These are phyloP conservation scores for Pichia kudriavzevii DNA, from an alignment of 1,139 yeast genomes.

Conservation along the genomic window DNA sequence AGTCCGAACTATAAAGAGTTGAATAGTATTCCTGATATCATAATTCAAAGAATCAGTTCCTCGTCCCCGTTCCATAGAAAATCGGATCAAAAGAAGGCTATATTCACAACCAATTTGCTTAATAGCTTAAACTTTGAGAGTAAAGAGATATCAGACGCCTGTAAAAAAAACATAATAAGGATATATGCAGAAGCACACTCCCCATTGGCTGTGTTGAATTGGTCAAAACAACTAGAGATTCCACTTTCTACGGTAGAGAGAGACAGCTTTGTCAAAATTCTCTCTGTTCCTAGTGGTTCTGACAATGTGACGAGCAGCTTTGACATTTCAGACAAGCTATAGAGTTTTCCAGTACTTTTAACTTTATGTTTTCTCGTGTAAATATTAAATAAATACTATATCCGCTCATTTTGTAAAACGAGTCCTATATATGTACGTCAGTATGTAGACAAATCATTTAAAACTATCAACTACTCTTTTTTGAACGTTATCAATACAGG, in stretches of 20 bases:
- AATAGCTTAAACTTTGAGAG: constrained; percentile 2
- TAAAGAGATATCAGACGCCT: constrained; percentile 9
- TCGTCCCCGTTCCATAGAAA: constrained; percentile 3
- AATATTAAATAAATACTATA: not conserved
- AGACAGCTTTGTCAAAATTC: not conserved
- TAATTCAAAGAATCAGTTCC: constrained; percentile 6
- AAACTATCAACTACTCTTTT: constrained; percentile 38
- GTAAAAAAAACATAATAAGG: constrained; percentile 9
- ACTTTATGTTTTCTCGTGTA: not conserved
- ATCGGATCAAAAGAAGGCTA: constrained; percentile 6
- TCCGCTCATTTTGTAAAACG: not conserved
- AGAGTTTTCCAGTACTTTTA: too few relatives aligned
- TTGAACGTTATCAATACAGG: constrained; percentile 55
- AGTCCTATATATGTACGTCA: constrained; percentile 8
- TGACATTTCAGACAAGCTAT: constrained; percentile 10
- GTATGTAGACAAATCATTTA: too few relatives aligned
- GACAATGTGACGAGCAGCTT: constrained; percentile 2
- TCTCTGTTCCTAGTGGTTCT: not conserved
- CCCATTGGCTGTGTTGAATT: constrained; percentile 20
- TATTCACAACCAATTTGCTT: constrained; percentile 10
- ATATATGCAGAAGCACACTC: constrained; percentile 19
- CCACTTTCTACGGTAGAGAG: constrained; percentile 12
- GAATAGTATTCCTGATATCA: constrained; percentile 3
- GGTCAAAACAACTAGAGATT: constrained; percentile 13
- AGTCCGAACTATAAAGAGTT: constrained; percentile 8